Evolutionary conservation across 2,329 filamentous ascomycete genomes (phyloP).

Genomic region (Epichloe elymi): DNA sequence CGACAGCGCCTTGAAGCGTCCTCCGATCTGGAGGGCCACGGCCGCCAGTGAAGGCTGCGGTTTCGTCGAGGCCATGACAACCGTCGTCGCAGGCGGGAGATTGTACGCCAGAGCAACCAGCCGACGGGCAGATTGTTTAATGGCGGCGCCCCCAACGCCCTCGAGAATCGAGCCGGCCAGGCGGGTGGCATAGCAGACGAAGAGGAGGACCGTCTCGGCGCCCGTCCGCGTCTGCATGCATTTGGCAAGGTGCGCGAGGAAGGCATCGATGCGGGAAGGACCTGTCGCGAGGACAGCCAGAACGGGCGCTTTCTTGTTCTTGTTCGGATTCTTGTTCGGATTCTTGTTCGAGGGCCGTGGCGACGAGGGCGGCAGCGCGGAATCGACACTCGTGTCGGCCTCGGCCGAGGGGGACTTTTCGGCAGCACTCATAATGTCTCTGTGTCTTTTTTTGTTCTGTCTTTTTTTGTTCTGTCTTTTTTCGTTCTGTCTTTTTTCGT

Average conservation of each 20-base stretch:
- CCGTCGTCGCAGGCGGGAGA: slow-evolving; percentile 36
- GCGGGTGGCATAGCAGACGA: slow-evolving; percentile 54
- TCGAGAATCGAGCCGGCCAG: slow-evolving; percentile 38
- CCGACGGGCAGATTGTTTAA: slow-evolving; percentile 37
- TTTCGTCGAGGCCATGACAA: slow-evolving; percentile 26
- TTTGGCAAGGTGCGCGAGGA: slow-evolving; percentile 43
- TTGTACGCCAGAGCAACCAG: slow-evolving; percentile 39
- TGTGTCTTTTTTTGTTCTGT: no score
- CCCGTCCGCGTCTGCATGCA: slow-evolving; percentile 56
- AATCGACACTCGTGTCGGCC: neutral
- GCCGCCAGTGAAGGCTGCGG: slow-evolving; percentile 26
- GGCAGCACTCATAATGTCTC: neutral
- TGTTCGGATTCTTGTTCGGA: no score
- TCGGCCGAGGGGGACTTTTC: neutral
- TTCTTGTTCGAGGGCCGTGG: neutral
- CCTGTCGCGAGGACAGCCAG: slow-evolving; percentile 7
- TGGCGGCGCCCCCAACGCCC: slow-evolving; percentile 40
- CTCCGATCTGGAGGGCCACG: slow-evolving; percentile 34
- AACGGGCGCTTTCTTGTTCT: slow-evolving; percentile 6
- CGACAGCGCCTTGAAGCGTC: slow-evolving; percentile 46
- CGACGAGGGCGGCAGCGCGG: slow-evolving; percentile 5
- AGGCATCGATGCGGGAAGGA: slow-evolving; percentile 29
- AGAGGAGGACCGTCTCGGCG: slow-evolving; percentile 56
- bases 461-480: no score
- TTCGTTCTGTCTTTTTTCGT: no score